Evolutionary conservation across 495 filamentous ascomycete species (phyloP), one percentile per base, ranked within the genome.

Genomic region (Thermothielavioides terrestris): DNA sequence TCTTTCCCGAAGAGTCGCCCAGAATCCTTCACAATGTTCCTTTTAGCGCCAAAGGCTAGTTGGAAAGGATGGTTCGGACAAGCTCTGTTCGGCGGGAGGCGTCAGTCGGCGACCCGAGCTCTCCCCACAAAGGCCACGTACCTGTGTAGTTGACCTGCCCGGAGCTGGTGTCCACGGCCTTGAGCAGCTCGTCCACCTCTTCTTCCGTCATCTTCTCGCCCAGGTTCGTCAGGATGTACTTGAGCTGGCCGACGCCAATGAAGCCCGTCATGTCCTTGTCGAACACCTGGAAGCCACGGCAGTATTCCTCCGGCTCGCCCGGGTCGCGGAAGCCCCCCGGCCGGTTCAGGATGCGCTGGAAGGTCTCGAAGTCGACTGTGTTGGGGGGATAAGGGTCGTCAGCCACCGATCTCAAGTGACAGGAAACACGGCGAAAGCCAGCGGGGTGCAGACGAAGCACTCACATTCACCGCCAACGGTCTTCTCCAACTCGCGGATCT

Each of bases 131-230:
- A 30, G 18, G 9, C 15, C 15, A 27, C 38, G 5, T 74, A 91
- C 88, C 89, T 38, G 83, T 89, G 68, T 98, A 98, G 72, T 97
- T 95, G 69, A 97, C 85, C 77, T 96, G 88, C 52, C 89, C 91
- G 47, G 82, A 88, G 67, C 82, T 88, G 49, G 89, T 89, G 62
- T 98, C 90, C 53, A 96, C 89, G 2, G 88, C 88, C 81, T 97
- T 97, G 63, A 97, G 78, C 60, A 98, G 76, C 78, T 98, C 92
- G 62, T 98, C 90, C 34, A 97, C 92, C 72, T 98, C 92, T 37
- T 95, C 91, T 59, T 97, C 90, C 55, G 86, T 88, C 85, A 98
- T 94, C 75, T 96, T 96, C 81, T 98, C 92, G 54, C 92, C 92
- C 49, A 98, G 74, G 60, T 94, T 95, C 42, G 92, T 98, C 50